Evolutionary conservation across 345 rosid species (phyloP).

Genomic region (Eutrema japonicum): DNA sequence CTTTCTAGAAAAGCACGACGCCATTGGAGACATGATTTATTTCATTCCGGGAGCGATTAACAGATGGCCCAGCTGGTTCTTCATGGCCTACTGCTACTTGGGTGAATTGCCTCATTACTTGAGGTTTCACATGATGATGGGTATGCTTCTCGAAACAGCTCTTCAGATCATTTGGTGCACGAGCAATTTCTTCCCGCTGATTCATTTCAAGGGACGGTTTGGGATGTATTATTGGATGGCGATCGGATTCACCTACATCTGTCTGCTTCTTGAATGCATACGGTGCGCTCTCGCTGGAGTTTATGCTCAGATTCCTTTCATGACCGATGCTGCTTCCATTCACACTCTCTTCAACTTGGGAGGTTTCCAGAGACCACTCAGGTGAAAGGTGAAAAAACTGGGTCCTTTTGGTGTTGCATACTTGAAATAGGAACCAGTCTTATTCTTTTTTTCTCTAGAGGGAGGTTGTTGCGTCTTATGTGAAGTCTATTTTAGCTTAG

Average conservation of each 20-base stretch:
- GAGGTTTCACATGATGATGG: slow-evolving; percentile 92
- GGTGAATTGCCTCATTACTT: slow-evolving; percentile 76
- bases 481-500: slow-evolving; percentile 28
- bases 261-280: slow-evolving; percentile 63
- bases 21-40: slow-evolving; percentile 57
- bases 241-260: slow-evolving; percentile 61
- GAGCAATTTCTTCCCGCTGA: slow-evolving; percentile 73
- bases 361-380: slow-evolving; percentile 53
- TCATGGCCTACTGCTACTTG: slow-evolving; percentile 64
- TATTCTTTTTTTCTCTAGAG: background rate
- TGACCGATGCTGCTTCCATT: slow-evolving; percentile 73
- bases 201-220: slow-evolving; percentile 68
- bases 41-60: slow-evolving; percentile 74
- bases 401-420: slow-evolving; percentile 7
- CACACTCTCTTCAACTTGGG: slow-evolving; percentile 72
- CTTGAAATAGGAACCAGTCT: slow-evolving; percentile 25
- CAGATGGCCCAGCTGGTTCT: slow-evolving; percentile 76
- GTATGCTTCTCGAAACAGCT: slow-evolving; percentile 71
- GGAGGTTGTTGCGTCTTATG: slow-evolving; percentile 16
- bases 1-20: slow-evolving; percentile 57
- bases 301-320: slow-evolving; percentile 62
- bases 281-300: slow-evolving; percentile 69
- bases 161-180: slow-evolving; percentile 69
- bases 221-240: slow-evolving; percentile 77
- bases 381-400: slow-evolving; percentile 22